A percentile compares a stretch with the other conserved stretches of the same genome.
Evolutionary conservation across 2,329 filamentous ascomycete genomes (phyloP).

Genomic region (Neophaeococcomyces mojaviensis): DNA sequence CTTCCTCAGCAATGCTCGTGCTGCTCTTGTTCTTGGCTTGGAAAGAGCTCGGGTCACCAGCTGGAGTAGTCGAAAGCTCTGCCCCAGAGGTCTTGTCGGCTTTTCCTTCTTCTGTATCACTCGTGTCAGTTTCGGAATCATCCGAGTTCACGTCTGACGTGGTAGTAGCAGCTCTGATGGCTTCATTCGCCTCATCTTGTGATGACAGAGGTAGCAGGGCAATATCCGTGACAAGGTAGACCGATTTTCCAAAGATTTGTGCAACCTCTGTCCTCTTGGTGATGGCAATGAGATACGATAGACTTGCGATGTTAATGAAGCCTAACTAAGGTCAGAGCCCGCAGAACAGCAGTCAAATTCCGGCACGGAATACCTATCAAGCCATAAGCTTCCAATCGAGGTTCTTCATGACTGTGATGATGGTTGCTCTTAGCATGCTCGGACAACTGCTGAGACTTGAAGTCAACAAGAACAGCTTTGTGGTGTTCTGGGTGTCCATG

Average conservation of each 20-base stretch:
- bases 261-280: constrained; percentile 82
- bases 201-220: constrained; percentile 82
- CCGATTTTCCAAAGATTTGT: constrained; percentile 68
- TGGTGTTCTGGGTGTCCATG: constrained; percentile 42
- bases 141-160: constrained; percentile 13
- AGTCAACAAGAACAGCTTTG: constrained; percentile 62
- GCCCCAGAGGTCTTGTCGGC: constrained; percentile 20
- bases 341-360: background rate
- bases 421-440: constrained; percentile 29
- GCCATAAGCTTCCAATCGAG: constrained; percentile 42
- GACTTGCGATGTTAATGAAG: constrained; percentile 70
- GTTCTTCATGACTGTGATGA: constrained; percentile 26
- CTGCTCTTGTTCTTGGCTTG: constrained; percentile 34
- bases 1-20: constrained; percentile 72
- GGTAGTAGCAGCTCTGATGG: constrained; percentile 46
- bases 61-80: constrained; percentile 24
- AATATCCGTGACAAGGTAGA: constrained; percentile 84
- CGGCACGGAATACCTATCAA: constrained; percentile 46
- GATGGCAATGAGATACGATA: constrained; percentile 80
- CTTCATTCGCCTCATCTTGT: constrained; percentile 62
- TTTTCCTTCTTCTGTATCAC: constrained; percentile 25
- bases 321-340: constrained; percentile 46
- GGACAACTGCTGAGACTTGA: constrained; percentile 51
- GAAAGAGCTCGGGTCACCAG: constrained; percentile 20
- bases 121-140: constrained; percentile 22